Evolutionary conservation across 2,329 filamentous ascomycete genomes (phyloP), one percentile per base, ranked within the genome.

Genomic region (Paracamarosporium sp.): DNA sequence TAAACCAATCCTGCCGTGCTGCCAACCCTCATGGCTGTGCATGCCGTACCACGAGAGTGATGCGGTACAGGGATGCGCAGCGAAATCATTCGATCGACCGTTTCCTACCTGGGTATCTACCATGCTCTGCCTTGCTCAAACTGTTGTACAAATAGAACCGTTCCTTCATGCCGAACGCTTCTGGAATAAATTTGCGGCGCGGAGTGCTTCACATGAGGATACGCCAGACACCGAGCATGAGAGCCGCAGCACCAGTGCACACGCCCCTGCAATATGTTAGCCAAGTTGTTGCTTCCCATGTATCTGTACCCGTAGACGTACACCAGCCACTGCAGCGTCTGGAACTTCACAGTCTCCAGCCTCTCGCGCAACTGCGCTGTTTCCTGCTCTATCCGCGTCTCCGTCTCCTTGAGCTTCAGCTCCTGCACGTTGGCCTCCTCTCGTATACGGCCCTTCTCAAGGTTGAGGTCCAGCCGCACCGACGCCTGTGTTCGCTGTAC

Each of bases 321-420:
- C 89, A 98, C 97, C 66, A 99, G 81, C 95, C 95, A 99, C 82
- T 99, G 95, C 76, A 99, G 79, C 33, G 95, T 98, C 74, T 93
- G 92, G 79, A 98, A 98, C 83, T 99, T 99, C 77, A 99, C 95
- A 66, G 92, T 91, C 81, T 99, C 95, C 46, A 99, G 84, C 80
- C 96, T 90, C 82, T 98, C 95, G 65, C 92, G 84, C 73, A 99
- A 77, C 30, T 90, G 90, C 38, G 94, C 94, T 53, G 95, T 93
- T 82, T 98, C 95, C 80, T 98, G 94, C 82, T 99, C 95, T 71
- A 99, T 98, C 79, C 96, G 89, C 56, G 93, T 97, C 81, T 99
- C 95, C 12, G 95, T 98, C 85, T 99, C 95, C 82, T 97, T 97
- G 71, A 99, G 92, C 82, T 97, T 96, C 79, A 99, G 87, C 78